Base-by-base conservation (phyloP, 169 alveolate genomes). In the Cryptosporidium sp. region DNA sequence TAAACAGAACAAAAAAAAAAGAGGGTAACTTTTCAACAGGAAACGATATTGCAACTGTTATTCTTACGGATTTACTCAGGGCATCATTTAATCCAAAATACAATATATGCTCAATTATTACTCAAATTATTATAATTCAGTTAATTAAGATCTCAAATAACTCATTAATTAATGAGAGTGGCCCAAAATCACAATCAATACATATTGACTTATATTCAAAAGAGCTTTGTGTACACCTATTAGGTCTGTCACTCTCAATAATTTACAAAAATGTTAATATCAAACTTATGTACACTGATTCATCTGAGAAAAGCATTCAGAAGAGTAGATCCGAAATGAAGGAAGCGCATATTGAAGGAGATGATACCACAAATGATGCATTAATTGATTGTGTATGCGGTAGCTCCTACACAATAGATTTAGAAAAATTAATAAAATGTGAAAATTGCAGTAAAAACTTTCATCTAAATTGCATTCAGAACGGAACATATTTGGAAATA, bases 31-130 rank as follows among this genome's bases (percentile, higher is more conserved):
- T n/a, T 62, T 41, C 73, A n/a, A 39, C 16, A 39, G 68, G 68
- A 18, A 65, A 37, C 6, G 89, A 80, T 23, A 80, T 80, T 62
- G 89, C 89, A 21, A 45, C 80, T 6, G 68, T 80, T 16, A 59
- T 80, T 10, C 67, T 80, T 62, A 41, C 67, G 29, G 89, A 80
- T 33, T 37, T 80, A n/a, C 43, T 80, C 26, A 80, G 41, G 80
- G 73, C 89, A 26, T 80, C 89, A 23, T 41, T 65, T 16, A 62
- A 26, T 62, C 89, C 89, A 39, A 80, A 80, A 80, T 80, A 62
- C 16, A 26, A 48, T 59, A 41, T 80, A 29, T 80, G 80, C n/a
- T 62, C 73, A 37, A 62, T 69, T 45, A 62, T 80, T 37, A 45
- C 39, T 26, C 71, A 59, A 10, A 29, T 62, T 0, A 80, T 80